These are phyloP conservation scores for Tricholoma saponaceum DNA, from an alignment of 768 basidiomycete genomes.

Conservation along the genomic window DNA sequence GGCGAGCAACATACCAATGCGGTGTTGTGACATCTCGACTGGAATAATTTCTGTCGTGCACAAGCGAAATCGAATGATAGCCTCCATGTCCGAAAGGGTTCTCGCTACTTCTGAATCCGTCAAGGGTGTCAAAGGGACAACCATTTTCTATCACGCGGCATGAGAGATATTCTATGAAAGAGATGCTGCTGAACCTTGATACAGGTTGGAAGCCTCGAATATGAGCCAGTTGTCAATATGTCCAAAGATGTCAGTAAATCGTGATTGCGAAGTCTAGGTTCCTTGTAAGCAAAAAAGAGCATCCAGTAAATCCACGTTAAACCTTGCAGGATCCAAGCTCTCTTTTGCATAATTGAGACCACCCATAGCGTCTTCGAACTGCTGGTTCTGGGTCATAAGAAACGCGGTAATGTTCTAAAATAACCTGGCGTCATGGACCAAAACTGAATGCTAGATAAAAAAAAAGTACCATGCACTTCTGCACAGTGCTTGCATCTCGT, in stretches of 20 bases:
- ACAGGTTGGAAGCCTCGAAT: conserved; percentile 72
- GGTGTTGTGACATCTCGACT: conserved; percentile 71
- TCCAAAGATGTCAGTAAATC: conserved; percentile 90
- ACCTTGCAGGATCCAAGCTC: conserved; percentile 77
- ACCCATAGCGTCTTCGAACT: conserved; percentile 69
- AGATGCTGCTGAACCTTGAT: conserved; percentile 57
- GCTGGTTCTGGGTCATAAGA: conserved; percentile 78
- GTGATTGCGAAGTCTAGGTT: conserved; percentile 78
- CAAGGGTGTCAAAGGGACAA: conserved; percentile 62
- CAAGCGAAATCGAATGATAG: conserved; percentile 74
- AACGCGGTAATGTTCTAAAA: conserved; percentile 82
- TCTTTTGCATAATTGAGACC: conserved; percentile 64
- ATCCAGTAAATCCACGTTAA: conserved; percentile 11
- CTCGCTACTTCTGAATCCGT: conserved; percentile 62
- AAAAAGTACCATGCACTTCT: conserved; percentile 76
- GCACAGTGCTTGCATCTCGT: conserved; percentile 75
- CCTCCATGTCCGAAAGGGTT: conserved; percentile 70
- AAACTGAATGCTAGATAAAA: neutral
- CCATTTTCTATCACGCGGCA: conserved; percentile 51
- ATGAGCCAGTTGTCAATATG: conserved; percentile 83
- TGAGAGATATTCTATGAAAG: conserved; percentile 5
- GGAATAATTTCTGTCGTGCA: conserved; percentile 78
- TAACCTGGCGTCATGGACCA: conserved; percentile 1
- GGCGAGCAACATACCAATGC: conserved; percentile 44
- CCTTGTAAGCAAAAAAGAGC: neutral